These are phyloP conservation scores for Fusarium zealandicum DNA, from an alignment of 2,329 filamentous ascomycete species.

Conservation along the genomic window DNA sequence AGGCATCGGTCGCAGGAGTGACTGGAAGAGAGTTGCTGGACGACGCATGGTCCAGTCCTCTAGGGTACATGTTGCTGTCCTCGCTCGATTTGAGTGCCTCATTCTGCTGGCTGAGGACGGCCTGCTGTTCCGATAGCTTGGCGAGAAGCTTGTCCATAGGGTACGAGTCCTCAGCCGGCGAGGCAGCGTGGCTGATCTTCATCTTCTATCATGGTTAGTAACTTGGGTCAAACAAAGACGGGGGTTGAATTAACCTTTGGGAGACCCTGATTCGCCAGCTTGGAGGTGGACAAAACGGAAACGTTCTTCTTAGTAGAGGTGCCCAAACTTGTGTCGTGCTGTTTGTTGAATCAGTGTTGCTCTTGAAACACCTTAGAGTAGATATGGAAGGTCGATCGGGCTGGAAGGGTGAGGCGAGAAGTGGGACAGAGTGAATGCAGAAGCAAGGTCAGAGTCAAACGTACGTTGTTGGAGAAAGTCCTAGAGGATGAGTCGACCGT, in stretches of 20 bases:
- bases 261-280: conserved; percentile 61
- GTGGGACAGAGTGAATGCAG: background rate
- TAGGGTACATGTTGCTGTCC: conserved; percentile 47
- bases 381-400: background rate
- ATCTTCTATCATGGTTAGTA: conserved; percentile 51
- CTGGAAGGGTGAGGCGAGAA: background rate
- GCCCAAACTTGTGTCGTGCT: conserved; percentile 34
- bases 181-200: conserved; percentile 55
- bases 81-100: conserved; percentile 56
- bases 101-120: conserved; percentile 65
- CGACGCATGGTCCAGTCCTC: conserved; percentile 55
- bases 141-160: conserved; percentile 77
- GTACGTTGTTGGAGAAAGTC: conserved; percentile 26
- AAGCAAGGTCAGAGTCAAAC: conserved; percentile 8
- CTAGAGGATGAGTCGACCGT: conserved; percentile 21
- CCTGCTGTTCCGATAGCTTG: conserved; percentile 76
- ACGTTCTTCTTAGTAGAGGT: conserved; percentile 52
- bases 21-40: conserved; percentile 67
- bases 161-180: conserved; percentile 50
- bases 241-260: conserved; percentile 55
- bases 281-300: conserved; percentile 59
- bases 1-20: conserved; percentile 66
- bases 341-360: conserved; percentile 1
- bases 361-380: background rate
- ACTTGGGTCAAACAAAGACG: conserved; percentile 16